Base-by-base conservation (phyloP, 768 basidiomycete species). In the Amanita pallidorosea region DNA sequence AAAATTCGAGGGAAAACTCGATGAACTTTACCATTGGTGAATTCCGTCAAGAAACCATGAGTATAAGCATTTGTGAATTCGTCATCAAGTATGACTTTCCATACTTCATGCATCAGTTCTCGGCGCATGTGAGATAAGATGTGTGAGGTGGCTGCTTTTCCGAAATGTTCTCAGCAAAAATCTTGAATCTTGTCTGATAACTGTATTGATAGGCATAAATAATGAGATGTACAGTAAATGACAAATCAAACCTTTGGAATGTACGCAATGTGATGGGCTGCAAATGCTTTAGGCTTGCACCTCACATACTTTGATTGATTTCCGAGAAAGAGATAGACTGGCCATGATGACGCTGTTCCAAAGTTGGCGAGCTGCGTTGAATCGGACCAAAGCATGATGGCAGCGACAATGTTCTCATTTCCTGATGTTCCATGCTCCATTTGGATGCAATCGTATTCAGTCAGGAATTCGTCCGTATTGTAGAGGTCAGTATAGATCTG, bases 231-330 rank as follows among this genome's bases (percentile, higher is more conserved):
- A 17, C 2, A 2, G 31, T 48, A 43, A 41, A 23, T 23, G 35
- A 33, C 34, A 4, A n/a, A 17, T 59, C 55, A 49, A 53, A 73
- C 70, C 9, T 60, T 58, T 0, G 71, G 72, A 22, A 77, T 64
- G 56, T 74, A 75, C 8, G 69, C 72, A 2, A 74, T 8, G 49
- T 72, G 71, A 44, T 55, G 54, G 3, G 23, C 54, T 15, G n/a
- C 51, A 34, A 25, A 46, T 34, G 35, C 49, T 51, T 20, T 44
- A 50, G 3, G 53, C 20, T 7, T 54, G 47, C 18, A 56, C 47
- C 18, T 42, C 47, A 33, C 20, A 9, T 29, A 27, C 44, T 45
- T 45, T 45, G 44, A 20, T 45, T 12, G 44, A 20, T 45, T 45
- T 2, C 44, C 44, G 3, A 45, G 44, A 11, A 20, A 27, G 3